A percentile compares a stretch with the other conserved stretches of the same genome.
These are phyloP conservation scores for Sclerotinia borealis DNA, from an alignment of 2,329 filamentous ascomycete genomes.

Conservation along the genomic window DNA sequence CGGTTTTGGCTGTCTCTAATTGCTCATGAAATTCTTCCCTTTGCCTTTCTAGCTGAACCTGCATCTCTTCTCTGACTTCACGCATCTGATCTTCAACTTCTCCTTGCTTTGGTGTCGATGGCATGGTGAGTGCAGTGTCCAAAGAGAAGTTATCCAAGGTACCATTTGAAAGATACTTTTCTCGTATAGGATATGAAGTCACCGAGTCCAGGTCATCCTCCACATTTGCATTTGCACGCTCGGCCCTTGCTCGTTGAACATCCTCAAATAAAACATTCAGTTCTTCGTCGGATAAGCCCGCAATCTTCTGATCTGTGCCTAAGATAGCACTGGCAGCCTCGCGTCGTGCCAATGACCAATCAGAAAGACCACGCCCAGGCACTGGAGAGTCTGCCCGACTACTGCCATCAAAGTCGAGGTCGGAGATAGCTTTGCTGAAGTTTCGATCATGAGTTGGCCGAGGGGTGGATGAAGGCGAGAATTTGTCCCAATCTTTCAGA, in stretches of 20 bases:
- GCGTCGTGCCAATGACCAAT: constrained; percentile 89
- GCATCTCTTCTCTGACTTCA: constrained; percentile 75
- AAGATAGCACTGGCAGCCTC: constrained; percentile 91
- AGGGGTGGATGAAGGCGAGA: constrained; percentile 54
- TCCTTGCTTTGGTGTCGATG: constrained; percentile 76
- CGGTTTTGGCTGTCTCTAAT: constrained; percentile 67
- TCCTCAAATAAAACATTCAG: constrained; percentile 91
- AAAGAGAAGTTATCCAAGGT: constrained; percentile 95
- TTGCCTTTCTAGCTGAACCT: constrained; percentile 73
- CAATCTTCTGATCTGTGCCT: constrained; percentile 86
- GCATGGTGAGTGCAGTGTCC: constrained; percentile 89
- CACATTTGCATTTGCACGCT: constrained; percentile 67
- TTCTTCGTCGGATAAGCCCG: constrained; percentile 86
- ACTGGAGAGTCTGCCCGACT: constrained; percentile 77
- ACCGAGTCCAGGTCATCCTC: constrained; percentile 88
- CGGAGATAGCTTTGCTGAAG: constrained; percentile 73
- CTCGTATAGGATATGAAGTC: constrained; percentile 78
- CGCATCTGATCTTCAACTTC: constrained; percentile 71
- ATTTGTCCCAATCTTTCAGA: constrained; percentile 48
- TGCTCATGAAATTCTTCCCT: constrained; percentile 78
- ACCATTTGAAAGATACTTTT: constrained; percentile 93
- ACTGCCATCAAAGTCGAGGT: constrained; percentile 59
- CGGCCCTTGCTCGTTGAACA: constrained; percentile 78
- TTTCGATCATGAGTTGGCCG: constrained; percentile 69
- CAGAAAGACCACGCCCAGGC: constrained; percentile 64